Evolutionary conservation across 768 basidiomycete species (phyloP), one percentile per base, ranked within the genome.

Genomic region (Psilocybe sp.): DNA sequence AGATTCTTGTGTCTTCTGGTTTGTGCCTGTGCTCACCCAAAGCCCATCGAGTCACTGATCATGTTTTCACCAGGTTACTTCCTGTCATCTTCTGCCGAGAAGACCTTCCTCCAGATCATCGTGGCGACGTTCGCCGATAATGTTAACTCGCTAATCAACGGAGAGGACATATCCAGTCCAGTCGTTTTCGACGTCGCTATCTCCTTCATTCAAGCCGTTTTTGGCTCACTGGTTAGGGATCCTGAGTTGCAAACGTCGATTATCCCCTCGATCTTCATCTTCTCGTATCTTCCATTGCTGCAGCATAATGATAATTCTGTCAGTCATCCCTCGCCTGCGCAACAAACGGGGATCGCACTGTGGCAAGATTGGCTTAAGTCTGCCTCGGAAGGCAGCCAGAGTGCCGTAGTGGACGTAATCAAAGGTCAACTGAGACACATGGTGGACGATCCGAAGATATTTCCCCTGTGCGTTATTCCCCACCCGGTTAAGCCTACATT

Each of bases 211-310:
- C 52, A 63, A n/a, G 54, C 58, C 8, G 52, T 69, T 5, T 60
- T 68, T 44, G 42, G 58, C 11, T 40, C 53, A 43, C 36, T 57
- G 2, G 35, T 50, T 31, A 40, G 53, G 18, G 46, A 60, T 39
- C n/a, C 42, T 2, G 31, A 44, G n/a, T 36, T 54, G 5, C 7
- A 42, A 14, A 44, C 32, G 18, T 51, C 55, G 0, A 43, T 54
- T 32, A 46, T 81, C 9, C 74, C 75, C 0, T 64, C 74, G 41
- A 48, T 83, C 5, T 83, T 79, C 56, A 53, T 80, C 7, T 69
- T 78, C 16, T 77, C 69, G 1, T 72, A 76, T 57, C 63, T 86
- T 28, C 82, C 1, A 59, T 58, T 8, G 67, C 67, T 42, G 55
- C 55, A 16, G 45, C 61, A 1, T 28, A 49, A 60, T 14, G 65